These are phyloP conservation scores for Dentipellis fragilis DNA, from an alignment of 768 basidiomycete genomes.

Conservation along the genomic window DNA sequence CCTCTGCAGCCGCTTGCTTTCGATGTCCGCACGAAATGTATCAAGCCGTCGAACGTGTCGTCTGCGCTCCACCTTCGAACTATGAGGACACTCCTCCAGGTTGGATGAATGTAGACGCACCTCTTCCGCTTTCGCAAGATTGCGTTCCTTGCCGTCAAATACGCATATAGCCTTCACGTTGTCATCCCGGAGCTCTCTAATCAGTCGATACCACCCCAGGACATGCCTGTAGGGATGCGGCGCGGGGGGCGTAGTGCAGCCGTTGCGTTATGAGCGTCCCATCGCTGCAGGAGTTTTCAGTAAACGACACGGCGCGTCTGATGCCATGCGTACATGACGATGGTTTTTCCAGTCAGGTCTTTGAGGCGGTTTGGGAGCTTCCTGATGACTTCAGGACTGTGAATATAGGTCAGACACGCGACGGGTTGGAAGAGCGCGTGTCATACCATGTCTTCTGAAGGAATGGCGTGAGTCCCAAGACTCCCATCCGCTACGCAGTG, in stretches of 20 bases:
- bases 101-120: constrained; percentile 27
- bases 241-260: constrained; percentile 59
- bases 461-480: constrained; percentile 60
- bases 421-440: neutral
- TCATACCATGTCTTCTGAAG: constrained; percentile 56
- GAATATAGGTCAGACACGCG: neutral
- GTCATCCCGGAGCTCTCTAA: constrained; percentile 47
- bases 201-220: constrained; percentile 67
- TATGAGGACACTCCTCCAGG: neutral
- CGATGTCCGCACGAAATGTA: constrained; percentile 43
- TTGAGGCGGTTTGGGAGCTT: constrained; percentile 54
- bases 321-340: constrained; percentile 53
- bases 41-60: constrained; percentile 38
- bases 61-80: constrained; percentile 44
- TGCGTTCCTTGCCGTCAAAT: constrained; percentile 68
- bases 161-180: constrained; percentile 60
- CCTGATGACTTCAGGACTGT: constrained; percentile 56
- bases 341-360: constrained; percentile 51
- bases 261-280: constrained; percentile 81
- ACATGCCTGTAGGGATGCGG: constrained; percentile 63
- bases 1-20: constrained; percentile 46
- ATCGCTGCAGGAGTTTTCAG: constrained; percentile 41
- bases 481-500: constrained; percentile 44
- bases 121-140: constrained; percentile 60
- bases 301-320: constrained; percentile 3